These are phyloP conservation scores for Leccinum longicurvipes DNA, from an alignment of 768 basidiomycete species.

Conservation along the genomic window DNA sequence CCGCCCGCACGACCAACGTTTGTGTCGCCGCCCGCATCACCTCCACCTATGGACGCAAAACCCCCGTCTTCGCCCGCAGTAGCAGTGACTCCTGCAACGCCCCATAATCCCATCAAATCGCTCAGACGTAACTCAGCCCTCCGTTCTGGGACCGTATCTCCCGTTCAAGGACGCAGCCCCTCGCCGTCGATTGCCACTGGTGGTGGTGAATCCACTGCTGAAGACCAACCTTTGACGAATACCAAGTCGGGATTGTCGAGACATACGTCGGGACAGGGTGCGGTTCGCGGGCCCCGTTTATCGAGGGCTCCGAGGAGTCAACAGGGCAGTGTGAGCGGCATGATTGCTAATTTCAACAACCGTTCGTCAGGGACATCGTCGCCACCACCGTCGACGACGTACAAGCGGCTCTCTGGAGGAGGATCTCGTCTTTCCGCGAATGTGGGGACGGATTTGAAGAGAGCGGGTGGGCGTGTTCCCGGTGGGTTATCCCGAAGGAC, in stretches of 20 bases:
- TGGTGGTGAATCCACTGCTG: slow-evolving; percentile 27
- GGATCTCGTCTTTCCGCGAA: slow-evolving; percentile 11
- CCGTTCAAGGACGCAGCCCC: slow-evolving; percentile 38
- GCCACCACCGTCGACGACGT: slow-evolving; percentile 32
- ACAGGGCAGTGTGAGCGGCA: slow-evolving; percentile 46
- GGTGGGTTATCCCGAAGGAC: slow-evolving; percentile 66
- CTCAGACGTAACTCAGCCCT: slow-evolving; percentile 34
- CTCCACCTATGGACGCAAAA: slow-evolving; percentile 22
- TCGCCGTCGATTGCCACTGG: slow-evolving; percentile 36
- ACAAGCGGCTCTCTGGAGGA: slow-evolving; percentile 47
- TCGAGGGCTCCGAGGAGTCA: slow-evolving; percentile 46
- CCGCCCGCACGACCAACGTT: slow-evolving; percentile 14
- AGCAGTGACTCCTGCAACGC: slow-evolving; percentile 44
- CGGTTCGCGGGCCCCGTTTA: slow-evolving; percentile 48
- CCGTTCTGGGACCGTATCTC: slow-evolving; percentile 34
- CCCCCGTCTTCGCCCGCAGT: slow-evolving; percentile 31
- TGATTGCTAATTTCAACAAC: slow-evolving; percentile 57
- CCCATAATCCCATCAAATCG: slow-evolving; percentile 50
- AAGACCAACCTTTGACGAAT: slow-evolving; percentile 35
- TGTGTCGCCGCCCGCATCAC: slow-evolving; percentile 24
- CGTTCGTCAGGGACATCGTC: slow-evolving; percentile 39
- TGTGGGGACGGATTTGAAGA: slow-evolving; percentile 23
- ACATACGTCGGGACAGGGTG: slow-evolving; percentile 40
- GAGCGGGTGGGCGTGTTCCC: slow-evolving; percentile 44
- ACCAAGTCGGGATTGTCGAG: slow-evolving; percentile 40